Conservation (phyloP, 2,329 filamentous ascomycete genomes). For the Ophioceras dolichostomum region DNA sequence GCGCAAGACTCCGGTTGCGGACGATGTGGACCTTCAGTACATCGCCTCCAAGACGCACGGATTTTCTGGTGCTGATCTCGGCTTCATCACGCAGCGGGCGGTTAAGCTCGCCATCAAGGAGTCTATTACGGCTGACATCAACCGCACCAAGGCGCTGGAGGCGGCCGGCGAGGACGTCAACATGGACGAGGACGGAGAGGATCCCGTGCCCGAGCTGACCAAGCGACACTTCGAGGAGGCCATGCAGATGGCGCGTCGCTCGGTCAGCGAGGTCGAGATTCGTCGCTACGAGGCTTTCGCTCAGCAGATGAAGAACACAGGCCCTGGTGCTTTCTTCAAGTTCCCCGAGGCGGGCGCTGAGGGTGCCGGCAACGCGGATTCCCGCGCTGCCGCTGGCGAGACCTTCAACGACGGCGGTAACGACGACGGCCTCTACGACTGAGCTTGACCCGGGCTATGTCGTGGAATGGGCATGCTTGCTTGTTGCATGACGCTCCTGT, state of each 20-base stretch:
- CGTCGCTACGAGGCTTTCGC: slow-evolving; percentile 96
- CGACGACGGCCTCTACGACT: slow-evolving; percentile 96
- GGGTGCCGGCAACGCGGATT: slow-evolving; percentile 41
- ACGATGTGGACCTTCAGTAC: slow-evolving; percentile 77
- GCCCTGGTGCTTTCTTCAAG: slow-evolving; percentile 94
- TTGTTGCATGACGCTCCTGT: too few species aligned
- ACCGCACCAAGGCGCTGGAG: slow-evolving; percentile 80
- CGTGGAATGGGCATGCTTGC: too few species aligned
- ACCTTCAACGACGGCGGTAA: slow-evolving; percentile 77
- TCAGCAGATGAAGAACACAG: slow-evolving; percentile 97
- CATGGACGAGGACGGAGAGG: slow-evolving; percentile 77
- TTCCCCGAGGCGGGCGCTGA: slow-evolving; percentile 66
- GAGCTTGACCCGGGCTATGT: too few species aligned
- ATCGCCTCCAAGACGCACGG: slow-evolving; percentile 97
- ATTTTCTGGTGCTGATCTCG: slow-evolving; percentile 98
- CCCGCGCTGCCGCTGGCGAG: slow-evolving; percentile 28
- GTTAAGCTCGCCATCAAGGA: slow-evolving; percentile 99
- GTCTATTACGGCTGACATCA: slow-evolving; percentile 78
- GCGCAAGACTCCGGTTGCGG: slow-evolving; percentile 88
- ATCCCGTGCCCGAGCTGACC: slow-evolving; percentile 91
- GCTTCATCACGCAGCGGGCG: slow-evolving; percentile 96
- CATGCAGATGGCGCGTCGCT: slow-evolving; percentile 87
- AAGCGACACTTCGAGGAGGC: slow-evolving; percentile 98
- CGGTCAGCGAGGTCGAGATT: slow-evolving; percentile 94
- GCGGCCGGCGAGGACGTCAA: slow-evolving; percentile 68